These are phyloP conservation scores for Fusarium oligoseptatum DNA, from an alignment of 2,329 filamentous ascomycete species.

Conservation along the genomic window DNA sequence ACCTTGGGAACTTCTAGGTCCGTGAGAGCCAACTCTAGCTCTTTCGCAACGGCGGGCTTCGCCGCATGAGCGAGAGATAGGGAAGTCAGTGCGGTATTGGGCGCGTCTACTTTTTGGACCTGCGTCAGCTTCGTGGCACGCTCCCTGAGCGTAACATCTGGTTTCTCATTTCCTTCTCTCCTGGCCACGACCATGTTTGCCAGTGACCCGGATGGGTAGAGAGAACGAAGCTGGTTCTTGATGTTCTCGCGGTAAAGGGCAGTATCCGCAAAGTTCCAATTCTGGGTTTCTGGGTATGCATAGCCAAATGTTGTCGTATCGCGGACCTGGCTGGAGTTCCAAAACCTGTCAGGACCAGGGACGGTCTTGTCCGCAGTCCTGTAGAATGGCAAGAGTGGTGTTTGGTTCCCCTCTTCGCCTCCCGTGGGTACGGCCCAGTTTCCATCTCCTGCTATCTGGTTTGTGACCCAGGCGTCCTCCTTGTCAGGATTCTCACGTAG, in stretches of 20 bases:
- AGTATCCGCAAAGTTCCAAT: not conserved
- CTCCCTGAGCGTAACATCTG: not conserved
- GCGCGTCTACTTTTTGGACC: not conserved
- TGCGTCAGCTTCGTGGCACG: not conserved
- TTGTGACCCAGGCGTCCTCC: not conserved
- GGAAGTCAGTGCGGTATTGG: not conserved
- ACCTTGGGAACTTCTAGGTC: not conserved
- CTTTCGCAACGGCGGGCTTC: not conserved
- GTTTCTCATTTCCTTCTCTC: not conserved
- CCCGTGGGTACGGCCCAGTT: not conserved
- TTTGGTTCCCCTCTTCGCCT: not conserved
- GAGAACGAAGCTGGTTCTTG: not conserved
- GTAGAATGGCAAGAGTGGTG: constrained; percentile 21
- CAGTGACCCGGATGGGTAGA: not conserved
- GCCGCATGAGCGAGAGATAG: not conserved
- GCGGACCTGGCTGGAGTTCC: constrained; percentile 17
- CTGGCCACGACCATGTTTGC: not conserved
- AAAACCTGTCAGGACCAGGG: not conserved
- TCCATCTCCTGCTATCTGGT: not conserved
- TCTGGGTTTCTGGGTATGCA: constrained; percentile 20
- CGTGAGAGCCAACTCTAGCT: not conserved
- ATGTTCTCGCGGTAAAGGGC: constrained; percentile 2
- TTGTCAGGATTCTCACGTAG: not conserved
- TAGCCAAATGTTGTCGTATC: constrained; percentile 18
- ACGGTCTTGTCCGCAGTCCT: not conserved